A percentile compares a stretch with the other conserved stretches of the same genome.
These are phyloP conservation scores for Trichosporon sp. DNA, from an alignment of 1,284 basidiomycete species.

Conservation along the genomic window DNA sequence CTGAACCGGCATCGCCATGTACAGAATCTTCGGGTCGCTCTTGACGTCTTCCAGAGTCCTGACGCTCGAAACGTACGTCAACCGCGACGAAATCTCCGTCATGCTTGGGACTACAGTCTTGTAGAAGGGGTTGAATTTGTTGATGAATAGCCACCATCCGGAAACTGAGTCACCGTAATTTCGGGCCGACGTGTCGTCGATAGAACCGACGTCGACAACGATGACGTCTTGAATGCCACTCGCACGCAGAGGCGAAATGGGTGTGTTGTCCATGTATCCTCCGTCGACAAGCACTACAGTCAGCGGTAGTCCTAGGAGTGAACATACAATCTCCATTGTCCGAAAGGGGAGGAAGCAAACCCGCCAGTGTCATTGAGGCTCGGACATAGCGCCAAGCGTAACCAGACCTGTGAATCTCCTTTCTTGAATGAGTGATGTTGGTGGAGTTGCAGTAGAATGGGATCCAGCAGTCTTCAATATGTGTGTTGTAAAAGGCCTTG, in stretches of 20 bases:
- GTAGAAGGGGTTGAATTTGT: slow-evolving; percentile 78
- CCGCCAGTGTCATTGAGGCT: slow-evolving; percentile 96
- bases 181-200: slow-evolving; percentile 93
- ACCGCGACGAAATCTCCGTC: slow-evolving; percentile 91
- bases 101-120: slow-evolving; percentile 82
- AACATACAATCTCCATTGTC: slow-evolving; percentile 78
- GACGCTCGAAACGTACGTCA: slow-evolving; percentile 96
- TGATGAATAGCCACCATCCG: slow-evolving; percentile 94
- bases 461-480: slow-evolving; percentile 99
- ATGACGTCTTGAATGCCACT: slow-evolving; percentile 92
- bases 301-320: slow-evolving; percentile 28
- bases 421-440: slow-evolving; percentile 94
- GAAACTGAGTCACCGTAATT: slow-evolving; percentile 94
- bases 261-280: slow-evolving; percentile 91
- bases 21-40: slow-evolving; percentile 79
- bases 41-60: slow-evolving; percentile 95
- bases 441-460: slow-evolving; percentile 99
- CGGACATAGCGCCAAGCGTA: slow-evolving; percentile 85
- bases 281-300: slow-evolving; percentile 79
- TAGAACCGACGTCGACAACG: slow-evolving; percentile 91
- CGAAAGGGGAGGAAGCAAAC: slow-evolving; percentile 89
- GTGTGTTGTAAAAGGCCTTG: slow-evolving; percentile 78
- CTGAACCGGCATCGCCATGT: slow-evolving; percentile 94
- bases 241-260: slow-evolving; percentile 85
- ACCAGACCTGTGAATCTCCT: slow-evolving; percentile 96